Evolutionary conservation across 345 rosid species (phyloP), one percentile per base, ranked within the genome.

Genomic region (Populus deltoides): DNA sequence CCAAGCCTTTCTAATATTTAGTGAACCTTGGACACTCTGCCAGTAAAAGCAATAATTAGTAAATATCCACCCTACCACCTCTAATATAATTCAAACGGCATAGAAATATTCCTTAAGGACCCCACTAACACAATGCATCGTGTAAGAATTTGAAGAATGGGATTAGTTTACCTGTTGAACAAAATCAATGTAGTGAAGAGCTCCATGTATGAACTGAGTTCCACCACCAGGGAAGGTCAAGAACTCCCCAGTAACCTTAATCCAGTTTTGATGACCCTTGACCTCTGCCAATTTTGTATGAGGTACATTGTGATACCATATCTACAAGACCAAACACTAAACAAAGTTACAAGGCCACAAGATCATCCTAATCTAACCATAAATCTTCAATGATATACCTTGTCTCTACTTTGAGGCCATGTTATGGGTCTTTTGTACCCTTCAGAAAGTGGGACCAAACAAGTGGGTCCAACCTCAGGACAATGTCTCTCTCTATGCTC

Each of bases 211-310:
- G 80, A 96, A 96, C 82, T 93, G 99, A 3, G 97, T 96, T 36
- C 99, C 99, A 31, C 99, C 97, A 17, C 99, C 97, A 0, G 98
- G 99, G 85, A 96, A 96, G 9, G 93, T 93, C 79, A 96, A 85
- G 86, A 93, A 90, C 80, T 96, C 99, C 11, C 99, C 97, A 1
- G 92, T 86, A 47, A 93, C 92, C 86, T 93, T 93, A 25, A 96
- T 92, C 99, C 98, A 93, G 71, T 96, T 96, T 72, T 96, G 99
- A 73, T 93, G 99, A 71, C 98, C 98, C 83, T 96, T 96, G 77
- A 96, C 88, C 71, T 90, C 86, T 10, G 94, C 98, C 65, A 96
- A 85, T 85, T 18, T 74, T 62, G 92, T 85, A 82, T 93, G 92
- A 70, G 99, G 97, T 59, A 93, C 99, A 75, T 96, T 96, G 36